These are phyloP conservation scores for Peronospora belbahrii DNA, from an alignment of 352 stramenopile species.

Conservation along the genomic window DNA sequence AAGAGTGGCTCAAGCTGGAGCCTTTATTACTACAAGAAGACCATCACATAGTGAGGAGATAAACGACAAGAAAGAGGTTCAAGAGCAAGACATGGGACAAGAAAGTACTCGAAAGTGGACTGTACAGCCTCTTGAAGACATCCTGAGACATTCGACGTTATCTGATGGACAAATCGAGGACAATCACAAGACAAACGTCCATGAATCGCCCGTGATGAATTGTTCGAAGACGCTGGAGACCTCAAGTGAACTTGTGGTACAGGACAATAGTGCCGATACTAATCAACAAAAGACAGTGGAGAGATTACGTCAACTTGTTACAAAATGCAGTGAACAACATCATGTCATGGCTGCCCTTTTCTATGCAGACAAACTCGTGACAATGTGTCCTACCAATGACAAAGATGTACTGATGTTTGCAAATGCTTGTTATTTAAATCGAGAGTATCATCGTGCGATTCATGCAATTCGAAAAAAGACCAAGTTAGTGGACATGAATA, in stretches of 20 bases:
- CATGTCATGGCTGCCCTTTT: slow-evolving; percentile 56
- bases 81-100: neutral
- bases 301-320: slow-evolving; percentile 39
- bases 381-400: slow-evolving; percentile 40
- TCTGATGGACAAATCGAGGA: slow-evolving; percentile 5
- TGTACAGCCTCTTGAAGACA: slow-evolving; percentile 4
- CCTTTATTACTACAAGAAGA: slow-evolving; percentile 26
- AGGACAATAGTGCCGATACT: neutral
- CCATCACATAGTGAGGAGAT: slow-evolving; percentile 4
- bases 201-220: slow-evolving; percentile 1
- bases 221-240: neutral
- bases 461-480: slow-evolving; percentile 57
- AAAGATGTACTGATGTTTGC: slow-evolving; percentile 70
- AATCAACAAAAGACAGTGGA: slow-evolving; percentile 4
- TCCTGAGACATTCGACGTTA: slow-evolving; percentile 1
- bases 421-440: slow-evolving; percentile 57
- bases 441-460: slow-evolving; percentile 72
- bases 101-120: slow-evolving; percentile 6
- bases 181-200: neutral
- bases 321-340: slow-evolving; percentile 40
- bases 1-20: slow-evolving; percentile 20
- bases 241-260: neutral
- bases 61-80: neutral
- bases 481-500: slow-evolving; percentile 30
- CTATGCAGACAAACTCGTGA: slow-evolving; percentile 71